Base-by-base conservation (phyloP, 331 rosid species). In the Quercus lobata region DNA sequence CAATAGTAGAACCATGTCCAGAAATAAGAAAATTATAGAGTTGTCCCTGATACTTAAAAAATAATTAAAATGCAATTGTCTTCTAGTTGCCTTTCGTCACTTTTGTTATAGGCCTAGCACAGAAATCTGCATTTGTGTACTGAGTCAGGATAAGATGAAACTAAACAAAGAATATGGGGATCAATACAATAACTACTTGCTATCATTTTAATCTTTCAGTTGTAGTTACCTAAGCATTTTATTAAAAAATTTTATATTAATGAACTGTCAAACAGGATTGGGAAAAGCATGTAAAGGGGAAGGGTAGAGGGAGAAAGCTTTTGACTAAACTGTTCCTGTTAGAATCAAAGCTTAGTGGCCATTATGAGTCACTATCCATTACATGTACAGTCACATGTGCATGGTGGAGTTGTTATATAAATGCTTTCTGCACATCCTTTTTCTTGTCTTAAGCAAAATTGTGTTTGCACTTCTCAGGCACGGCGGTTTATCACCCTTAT, bases 401-500 rank as follows among this genome's bases (percentile, higher is more conserved):
- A 52, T 73, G 24, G 46, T 78, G 29, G 24, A 79, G 22, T 69
- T 74, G 57, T n/a, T 22, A 56, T 32, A 68, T 34, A 34, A 61
- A 24, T n/a, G 76, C 61, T 65, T 53, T 58, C 57, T 56, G 44
- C 69, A 69, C 69, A 37, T 35, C 61, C 63, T 52, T 76, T 22
- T 78, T 76, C 69, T 62, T 46, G 53, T 80, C 73, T 4, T 83
- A 57, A 58, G 70, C 11, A 73, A 56, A 11, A 15, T 49, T 52
- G 30, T 41, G 25, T n/a, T 60, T 56, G 73, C 66, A 57, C 80
- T 81, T 78, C 57, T 71, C 90, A 92, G 98, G 97, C 98, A 30
- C 87, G 98, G 52, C 89, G 96, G 80, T 92, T 95, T 83, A 91
- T 95, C 81, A 95, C 98, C 76, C 96, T 95, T 66, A 75, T 95